Evolutionary conservation across 2,329 filamentous ascomycete species (phyloP).

Genomic region (Hypomyces rosellus): DNA sequence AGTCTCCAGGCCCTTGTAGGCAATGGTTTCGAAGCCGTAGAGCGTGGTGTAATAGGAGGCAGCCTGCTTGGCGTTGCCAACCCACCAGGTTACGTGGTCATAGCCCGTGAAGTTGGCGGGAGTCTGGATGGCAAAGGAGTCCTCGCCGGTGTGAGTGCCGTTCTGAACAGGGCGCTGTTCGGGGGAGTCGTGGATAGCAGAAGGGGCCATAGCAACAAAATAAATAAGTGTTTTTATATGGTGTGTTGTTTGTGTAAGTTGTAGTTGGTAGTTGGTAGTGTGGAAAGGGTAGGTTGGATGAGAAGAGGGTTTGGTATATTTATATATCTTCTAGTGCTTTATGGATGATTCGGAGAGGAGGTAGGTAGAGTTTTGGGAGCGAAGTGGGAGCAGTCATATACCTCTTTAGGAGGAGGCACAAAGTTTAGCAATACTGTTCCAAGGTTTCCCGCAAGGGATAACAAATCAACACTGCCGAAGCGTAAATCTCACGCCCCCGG

Average conservation of each 20-base stretch:
- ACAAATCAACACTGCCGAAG: background rate
- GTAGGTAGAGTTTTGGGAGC: background rate
- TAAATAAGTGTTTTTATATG: background rate
- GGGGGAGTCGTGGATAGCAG: constrained; percentile 47
- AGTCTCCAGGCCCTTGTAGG: constrained; percentile 84
- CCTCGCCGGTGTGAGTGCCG: constrained; percentile 34
- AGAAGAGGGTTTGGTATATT: background rate
- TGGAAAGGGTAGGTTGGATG: background rate
- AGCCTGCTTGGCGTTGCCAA: constrained; percentile 93
- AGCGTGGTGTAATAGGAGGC: constrained; percentile 82
- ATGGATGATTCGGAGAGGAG: background rate
- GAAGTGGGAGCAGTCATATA: background rate
- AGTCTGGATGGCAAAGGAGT: constrained; percentile 49
- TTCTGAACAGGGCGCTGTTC: constrained; percentile 37
- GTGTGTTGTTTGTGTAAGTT: background rate
- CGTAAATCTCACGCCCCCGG: constrained; percentile 7
- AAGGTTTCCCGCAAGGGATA: too few relatives aligned
- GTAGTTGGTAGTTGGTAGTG: too few relatives aligned
- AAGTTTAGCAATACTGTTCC: too few relatives aligned
- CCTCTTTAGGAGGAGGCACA: too few relatives aligned
- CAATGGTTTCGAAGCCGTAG: constrained; percentile 77
- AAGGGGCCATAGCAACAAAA: constrained; percentile 48
- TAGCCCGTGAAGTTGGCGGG: constrained; percentile 68
- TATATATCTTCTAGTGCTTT: background rate
- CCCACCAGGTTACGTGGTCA: constrained; percentile 92